Percentiles rank a stretch among this genome's conserved stretches.
These are phyloP conservation scores for Termitomyces sp. DNA, from an alignment of 768 basidiomycete species.

Conservation along the genomic window DNA sequence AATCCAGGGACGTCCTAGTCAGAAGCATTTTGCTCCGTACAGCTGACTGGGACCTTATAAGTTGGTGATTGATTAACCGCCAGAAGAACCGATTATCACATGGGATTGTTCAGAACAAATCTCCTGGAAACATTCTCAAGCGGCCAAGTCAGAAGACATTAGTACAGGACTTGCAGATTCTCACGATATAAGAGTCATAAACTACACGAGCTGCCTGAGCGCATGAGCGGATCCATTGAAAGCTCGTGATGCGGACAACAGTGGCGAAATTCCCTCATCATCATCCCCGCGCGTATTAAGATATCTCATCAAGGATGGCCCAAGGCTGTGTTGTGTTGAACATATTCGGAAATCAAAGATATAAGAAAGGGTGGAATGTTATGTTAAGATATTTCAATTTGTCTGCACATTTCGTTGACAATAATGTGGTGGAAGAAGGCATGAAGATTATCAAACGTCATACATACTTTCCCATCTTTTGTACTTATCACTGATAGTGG, in stretches of 20 bases:
- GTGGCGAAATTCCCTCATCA: background rate
- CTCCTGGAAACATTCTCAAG: background rate
- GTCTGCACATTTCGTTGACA: background rate
- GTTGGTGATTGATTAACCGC: background rate
- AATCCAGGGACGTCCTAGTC: background rate
- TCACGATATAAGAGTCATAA: background rate
- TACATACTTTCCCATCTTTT: too few species aligned
- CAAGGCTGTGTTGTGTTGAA: background rate
- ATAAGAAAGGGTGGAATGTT: background rate
- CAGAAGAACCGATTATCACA: background rate
- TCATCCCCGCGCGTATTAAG: background rate
- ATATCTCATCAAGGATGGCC: background rate
- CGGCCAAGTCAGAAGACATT: background rate
- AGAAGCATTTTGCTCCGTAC: background rate
- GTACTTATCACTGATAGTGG: background rate
- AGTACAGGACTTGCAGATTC: background rate
- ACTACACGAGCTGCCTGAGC: background rate
- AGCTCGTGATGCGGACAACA: background rate
- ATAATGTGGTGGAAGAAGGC: background rate
- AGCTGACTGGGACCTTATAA: background rate
- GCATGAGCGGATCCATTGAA: background rate
- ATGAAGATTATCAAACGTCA: background rate
- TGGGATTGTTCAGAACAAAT: too few species aligned
- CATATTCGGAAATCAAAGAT: background rate
- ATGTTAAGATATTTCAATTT: background rate